phyloP scores from a whole-genome alignment of 768 basidiomycete genomes.

The Lactarius trivialis region DNA sequence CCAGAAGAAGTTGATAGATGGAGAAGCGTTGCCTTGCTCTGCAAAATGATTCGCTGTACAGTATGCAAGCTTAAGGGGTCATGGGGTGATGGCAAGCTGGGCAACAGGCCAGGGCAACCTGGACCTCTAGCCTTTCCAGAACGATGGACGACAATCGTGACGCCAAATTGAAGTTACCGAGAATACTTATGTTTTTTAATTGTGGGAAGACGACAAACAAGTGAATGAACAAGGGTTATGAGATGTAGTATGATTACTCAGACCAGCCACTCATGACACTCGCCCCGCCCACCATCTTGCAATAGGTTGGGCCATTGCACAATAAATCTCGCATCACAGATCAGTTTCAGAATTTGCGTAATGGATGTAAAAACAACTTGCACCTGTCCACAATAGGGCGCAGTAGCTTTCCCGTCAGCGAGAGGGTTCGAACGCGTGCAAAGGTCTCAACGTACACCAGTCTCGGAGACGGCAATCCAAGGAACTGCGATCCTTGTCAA shows the following conservation, averaged over 20 bases:
- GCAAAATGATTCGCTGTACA: background rate
- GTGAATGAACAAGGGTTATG: background rate
- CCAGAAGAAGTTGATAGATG: background rate
- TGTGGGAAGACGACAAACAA: background rate
- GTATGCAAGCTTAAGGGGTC: background rate
- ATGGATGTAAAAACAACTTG: conserved; percentile 22
- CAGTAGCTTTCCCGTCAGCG: conserved; percentile 78
- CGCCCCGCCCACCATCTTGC: conserved; percentile 36
- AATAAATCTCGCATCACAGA: conserved; percentile 54
- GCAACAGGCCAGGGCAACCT: background rate
- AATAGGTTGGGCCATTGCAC: conserved; percentile 81
- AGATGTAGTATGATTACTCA: conserved; percentile 29
- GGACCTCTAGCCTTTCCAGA: background rate
- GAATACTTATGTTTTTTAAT: background rate
- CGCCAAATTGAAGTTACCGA: background rate
- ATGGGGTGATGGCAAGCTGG: background rate
- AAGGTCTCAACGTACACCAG: conserved; percentile 92
- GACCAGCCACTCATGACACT: conserved; percentile 61
- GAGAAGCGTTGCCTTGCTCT: background rate
- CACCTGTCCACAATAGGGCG: conserved; percentile 77
- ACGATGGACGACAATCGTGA: background rate
- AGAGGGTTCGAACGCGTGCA: conserved; percentile 75
- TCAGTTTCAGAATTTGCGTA: background rate
- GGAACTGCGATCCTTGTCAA: conserved; percentile 44
- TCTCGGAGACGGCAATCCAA: conserved; percentile 63